Evolutionary conservation across 768 basidiomycete species (phyloP), one percentile per base, ranked within the genome.

Genomic region (Pulveroboletus sp.): DNA sequence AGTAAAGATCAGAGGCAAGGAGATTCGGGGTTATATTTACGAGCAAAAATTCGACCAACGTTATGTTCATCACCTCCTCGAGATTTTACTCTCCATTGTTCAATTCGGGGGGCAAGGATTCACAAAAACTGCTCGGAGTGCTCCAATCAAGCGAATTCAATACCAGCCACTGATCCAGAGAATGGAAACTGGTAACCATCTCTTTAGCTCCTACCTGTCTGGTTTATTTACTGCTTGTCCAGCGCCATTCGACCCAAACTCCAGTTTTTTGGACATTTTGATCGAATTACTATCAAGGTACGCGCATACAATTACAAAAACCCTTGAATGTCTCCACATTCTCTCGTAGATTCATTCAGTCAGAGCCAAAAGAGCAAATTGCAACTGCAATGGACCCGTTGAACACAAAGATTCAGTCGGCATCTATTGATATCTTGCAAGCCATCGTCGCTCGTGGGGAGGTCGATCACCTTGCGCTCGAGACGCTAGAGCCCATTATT

Each of bases 31-130:
- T 4, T 87, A 80, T 57, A 56, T 71, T 1, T 95, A 97, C 60
- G 81, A 84, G 53, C 75, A 79, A 10, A 73, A 86, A 1, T 86
- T 93, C 53, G 91, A 97, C 62, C 84, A 92, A 53, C 77, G 79
- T 10, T 80, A 85, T 49, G 71, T 81, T 16, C 76, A 79, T 41
- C 82, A 97, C 65, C 69, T 92, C 9, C 67, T 97, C 38, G 90
- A 94, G 50, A 81, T 80, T 16, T 68, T 97, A 2, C 72, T 90
- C 11, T 83, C 84, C 1, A 74, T 97, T 11, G 79, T 89, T 45
- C 80, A 84, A 31, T 94, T 94, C 61, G 94, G 94, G 2, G 94
- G 94, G 3, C 89, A 91, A 66, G 91, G 90, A 0, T 87, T 97
- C 61, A 76, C 82, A 39, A 88, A 88, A 58, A 78, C 85, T 2